A percentile compares a stretch with the other conserved stretches of the same genome.
Conservation (phyloP, 306 rosid genomes). For the Astragalus membranaceus region DNA sequence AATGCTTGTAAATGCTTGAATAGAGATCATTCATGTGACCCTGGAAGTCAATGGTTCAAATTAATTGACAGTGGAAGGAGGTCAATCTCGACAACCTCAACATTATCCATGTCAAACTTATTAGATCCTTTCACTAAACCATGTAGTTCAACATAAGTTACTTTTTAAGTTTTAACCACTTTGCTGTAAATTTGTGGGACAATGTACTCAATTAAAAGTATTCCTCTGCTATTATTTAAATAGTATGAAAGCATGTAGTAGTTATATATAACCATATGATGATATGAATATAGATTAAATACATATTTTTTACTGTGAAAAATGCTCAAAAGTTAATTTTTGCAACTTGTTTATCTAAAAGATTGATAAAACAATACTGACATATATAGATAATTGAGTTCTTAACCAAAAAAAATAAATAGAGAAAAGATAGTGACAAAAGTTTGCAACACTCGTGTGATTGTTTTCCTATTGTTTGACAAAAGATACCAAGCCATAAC, state of each 20-base stretch:
- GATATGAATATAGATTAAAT: neutral
- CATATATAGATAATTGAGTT: neutral
- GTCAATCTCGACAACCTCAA: neutral
- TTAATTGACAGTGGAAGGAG: conserved; percentile 53
- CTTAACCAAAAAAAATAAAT: too few relatives aligned
- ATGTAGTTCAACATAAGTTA: conserved; percentile 2
- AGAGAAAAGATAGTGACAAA: neutral
- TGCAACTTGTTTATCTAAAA: neutral
- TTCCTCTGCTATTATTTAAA: neutral
- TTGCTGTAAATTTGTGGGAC: neutral
- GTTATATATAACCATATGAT: neutral
- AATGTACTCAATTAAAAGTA: neutral
- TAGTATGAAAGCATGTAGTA: neutral
- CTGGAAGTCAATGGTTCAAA: conserved; percentile 81
- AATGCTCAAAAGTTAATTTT: neutral
- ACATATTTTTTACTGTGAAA: neutral
- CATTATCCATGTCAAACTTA: conserved; percentile 19
- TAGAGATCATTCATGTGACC: conserved; percentile 51
- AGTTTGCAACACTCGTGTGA: neutral
- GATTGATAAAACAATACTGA: neutral
- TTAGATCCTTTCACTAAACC: conserved; percentile 10
- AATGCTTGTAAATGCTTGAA: conserved; percentile 68
- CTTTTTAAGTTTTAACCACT: neutral
- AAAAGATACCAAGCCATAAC: neutral
- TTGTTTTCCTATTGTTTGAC: neutral